These are phyloP conservation scores for Xylariomycetidae sp. DNA, from an alignment of 2,329 filamentous ascomycete species.

Conservation along the genomic window DNA sequence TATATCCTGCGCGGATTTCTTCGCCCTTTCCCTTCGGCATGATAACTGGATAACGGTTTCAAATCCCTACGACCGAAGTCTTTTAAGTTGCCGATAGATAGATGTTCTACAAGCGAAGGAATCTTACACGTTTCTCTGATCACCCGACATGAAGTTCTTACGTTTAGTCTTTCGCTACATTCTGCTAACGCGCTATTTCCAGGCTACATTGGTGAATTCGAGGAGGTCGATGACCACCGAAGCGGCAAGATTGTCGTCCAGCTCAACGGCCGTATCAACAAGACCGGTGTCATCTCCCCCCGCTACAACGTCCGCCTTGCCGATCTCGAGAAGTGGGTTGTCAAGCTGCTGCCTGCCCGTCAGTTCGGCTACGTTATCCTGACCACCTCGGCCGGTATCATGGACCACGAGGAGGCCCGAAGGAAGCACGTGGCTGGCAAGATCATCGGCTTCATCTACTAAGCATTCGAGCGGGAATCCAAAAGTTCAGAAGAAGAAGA, in stretches of 20 bases:
- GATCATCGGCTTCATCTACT: conserved; percentile 99
- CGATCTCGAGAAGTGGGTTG: conserved; percentile 99
- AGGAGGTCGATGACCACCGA: conserved; percentile 99
- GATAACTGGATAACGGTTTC: conserved; percentile 99
- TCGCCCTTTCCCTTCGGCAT: conserved; percentile 65
- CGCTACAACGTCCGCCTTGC: conserved; percentile 98
- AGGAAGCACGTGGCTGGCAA: conserved; percentile 99
- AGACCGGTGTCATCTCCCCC: conserved; percentile 98
- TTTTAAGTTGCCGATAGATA: conserved; percentile 99
- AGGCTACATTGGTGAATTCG: conserved; percentile 99
- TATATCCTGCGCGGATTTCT: conserved; percentile 5
- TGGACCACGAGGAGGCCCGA: conserved; percentile 99
- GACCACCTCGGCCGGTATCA: conserved; percentile 98
- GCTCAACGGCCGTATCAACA: conserved; percentile 98
- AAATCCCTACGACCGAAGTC: conserved; percentile 81
- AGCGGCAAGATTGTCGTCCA: conserved; percentile 99
- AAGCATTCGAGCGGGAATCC: conserved; percentile 32
- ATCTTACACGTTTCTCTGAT: conserved; percentile 97
- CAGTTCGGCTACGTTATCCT: conserved; percentile 99
- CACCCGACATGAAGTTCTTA: conserved; percentile 67
- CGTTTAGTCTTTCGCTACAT: conserved; percentile 96
- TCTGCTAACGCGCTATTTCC: conserved; percentile 45
- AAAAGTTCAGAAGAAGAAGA: conserved; percentile 7
- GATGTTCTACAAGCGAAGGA: conserved; percentile 60
- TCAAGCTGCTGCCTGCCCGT: conserved; percentile 98